A percentile compares a stretch with the other conserved stretches of the same genome.
Evolutionary conservation across 2,329 filamentous ascomycete genomes (phyloP).

Genomic region (Fusarium sulawesiense): DNA sequence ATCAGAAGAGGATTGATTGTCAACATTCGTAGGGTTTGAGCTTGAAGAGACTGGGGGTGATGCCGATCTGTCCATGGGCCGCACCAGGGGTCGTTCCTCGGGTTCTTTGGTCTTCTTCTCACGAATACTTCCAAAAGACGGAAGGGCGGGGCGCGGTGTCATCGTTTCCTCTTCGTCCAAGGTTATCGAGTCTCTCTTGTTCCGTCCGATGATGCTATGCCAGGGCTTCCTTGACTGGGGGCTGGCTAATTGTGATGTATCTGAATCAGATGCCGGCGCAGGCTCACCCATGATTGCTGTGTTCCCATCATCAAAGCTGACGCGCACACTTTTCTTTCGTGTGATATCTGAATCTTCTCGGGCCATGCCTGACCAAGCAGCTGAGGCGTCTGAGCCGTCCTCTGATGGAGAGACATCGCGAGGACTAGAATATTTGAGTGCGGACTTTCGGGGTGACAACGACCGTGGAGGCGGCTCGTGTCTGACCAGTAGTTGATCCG

Average conservation of each 20-base stretch:
- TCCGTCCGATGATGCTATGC: slow-evolving; percentile 62
- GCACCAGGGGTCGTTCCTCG: slow-evolving; percentile 68
- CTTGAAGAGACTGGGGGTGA: slow-evolving; percentile 35
- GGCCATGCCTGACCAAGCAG: slow-evolving; percentile 42
- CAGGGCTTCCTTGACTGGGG: slow-evolving; percentile 59
- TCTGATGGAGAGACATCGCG: slow-evolving; percentile 64
- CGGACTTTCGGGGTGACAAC: slow-evolving; percentile 81
- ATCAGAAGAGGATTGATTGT: slow-evolving; percentile 26
- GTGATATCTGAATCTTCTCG: slow-evolving; percentile 53
- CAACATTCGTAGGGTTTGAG: slow-evolving; percentile 45
- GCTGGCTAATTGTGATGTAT: slow-evolving; percentile 53
- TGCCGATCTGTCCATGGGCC: slow-evolving; percentile 58
- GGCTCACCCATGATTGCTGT: slow-evolving; percentile 65
- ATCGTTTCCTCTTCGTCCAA: slow-evolving; percentile 75
- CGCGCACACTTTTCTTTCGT: slow-evolving; percentile 74
- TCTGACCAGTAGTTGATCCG: slow-evolving; percentile 66
- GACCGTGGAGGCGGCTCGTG: slow-evolving; percentile 78
- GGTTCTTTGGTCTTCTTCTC: slow-evolving; percentile 67
- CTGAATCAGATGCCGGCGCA: slow-evolving; percentile 51
- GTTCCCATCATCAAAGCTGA: slow-evolving; percentile 82
- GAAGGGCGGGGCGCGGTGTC: slow-evolving; percentile 79
- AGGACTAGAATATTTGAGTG: slow-evolving; percentile 72
- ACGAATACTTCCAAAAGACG: slow-evolving; percentile 79
- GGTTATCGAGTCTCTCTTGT: slow-evolving; percentile 59
- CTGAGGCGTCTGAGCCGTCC: slow-evolving; percentile 59